These are phyloP conservation scores for Aspergillus asperescens DNA, from an alignment of 495 filamentous ascomycete species.

Conservation along the genomic window DNA sequence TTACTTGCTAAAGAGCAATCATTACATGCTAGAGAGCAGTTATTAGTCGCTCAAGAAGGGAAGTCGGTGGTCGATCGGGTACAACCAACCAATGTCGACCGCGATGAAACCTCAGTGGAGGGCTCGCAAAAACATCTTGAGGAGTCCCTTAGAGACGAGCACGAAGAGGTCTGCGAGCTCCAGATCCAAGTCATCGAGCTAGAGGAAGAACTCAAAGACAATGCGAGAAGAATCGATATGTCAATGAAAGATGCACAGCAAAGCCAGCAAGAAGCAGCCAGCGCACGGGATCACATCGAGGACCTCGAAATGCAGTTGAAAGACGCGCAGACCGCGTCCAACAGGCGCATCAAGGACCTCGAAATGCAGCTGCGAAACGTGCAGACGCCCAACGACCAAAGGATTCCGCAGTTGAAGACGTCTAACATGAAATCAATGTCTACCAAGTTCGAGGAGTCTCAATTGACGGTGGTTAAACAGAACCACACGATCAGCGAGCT, in stretches of 20 bases:
- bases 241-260: conserved; percentile 15
- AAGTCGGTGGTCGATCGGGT: neutral
- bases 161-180: too few species aligned
- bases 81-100: neutral
- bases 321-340: too few species aligned
- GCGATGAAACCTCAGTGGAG: neutral
- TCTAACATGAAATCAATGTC: too few species aligned
- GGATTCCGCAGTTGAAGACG: too few species aligned
- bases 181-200: neutral
- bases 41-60: too few species aligned
- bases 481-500: too few species aligned
- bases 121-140: neutral
- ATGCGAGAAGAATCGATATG: conserved; percentile 1
- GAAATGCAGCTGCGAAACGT: conserved; percentile 8
- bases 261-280: conserved; percentile 1
- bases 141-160: too few species aligned
- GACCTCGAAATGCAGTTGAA: conserved; percentile 10
- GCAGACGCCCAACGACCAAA: too few species aligned
- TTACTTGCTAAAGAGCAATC: too few species aligned
- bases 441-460: too few species aligned
- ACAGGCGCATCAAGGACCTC: conserved; percentile 6
- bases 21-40: too few species aligned
- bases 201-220: neutral
- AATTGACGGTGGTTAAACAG: too few species aligned
- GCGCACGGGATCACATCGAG: neutral